Percentiles rank a stretch among this genome's conserved stretches.
These are phyloP conservation scores for Penicillium coprophilum DNA, from an alignment of 495 filamentous ascomycete genomes.

Conservation along the genomic window DNA sequence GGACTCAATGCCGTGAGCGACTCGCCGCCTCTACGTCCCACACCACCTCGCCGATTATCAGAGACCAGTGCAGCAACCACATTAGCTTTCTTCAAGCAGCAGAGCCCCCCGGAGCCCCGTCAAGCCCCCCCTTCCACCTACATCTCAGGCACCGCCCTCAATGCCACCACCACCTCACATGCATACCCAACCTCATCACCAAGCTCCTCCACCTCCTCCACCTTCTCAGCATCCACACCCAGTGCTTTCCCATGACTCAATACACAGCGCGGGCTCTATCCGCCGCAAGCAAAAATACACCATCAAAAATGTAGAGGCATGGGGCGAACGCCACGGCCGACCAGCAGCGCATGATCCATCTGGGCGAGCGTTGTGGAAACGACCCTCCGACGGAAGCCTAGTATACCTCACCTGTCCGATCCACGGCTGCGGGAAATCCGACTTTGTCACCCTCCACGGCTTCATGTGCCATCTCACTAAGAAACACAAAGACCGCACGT, in stretches of 20 bases:
- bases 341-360: conserved; percentile 48
- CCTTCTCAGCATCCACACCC: conserved; percentile 26
- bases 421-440: conserved; percentile 44
- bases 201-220: conserved; percentile 15
- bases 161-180: conserved; percentile 28
- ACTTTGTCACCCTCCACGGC: conserved; percentile 49
- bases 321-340: conserved; percentile 49
- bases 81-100: conserved; percentile 53
- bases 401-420: conserved; percentile 50
- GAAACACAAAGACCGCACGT: conserved; percentile 50
- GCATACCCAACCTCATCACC: conserved; percentile 26
- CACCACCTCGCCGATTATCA: conserved; percentile 45
- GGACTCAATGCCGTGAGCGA: conserved; percentile 37
- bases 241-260: conserved; percentile 32
- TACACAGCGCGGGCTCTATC: conserved; percentile 33
- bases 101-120: conserved; percentile 49
- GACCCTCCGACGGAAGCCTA: conserved; percentile 47
- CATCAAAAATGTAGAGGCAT: conserved; percentile 52
- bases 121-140: conserved; percentile 35
- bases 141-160: conserved; percentile 29
- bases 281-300: conserved; percentile 52
- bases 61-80: conserved; percentile 53
- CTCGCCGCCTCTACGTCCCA: conserved; percentile 46
- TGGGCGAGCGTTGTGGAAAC: conserved; percentile 47
- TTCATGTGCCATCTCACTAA: conserved; percentile 54